These are phyloP conservation scores for Apodospora peruviana DNA, from an alignment of 495 filamentous ascomycete species.

Conservation along the genomic window DNA sequence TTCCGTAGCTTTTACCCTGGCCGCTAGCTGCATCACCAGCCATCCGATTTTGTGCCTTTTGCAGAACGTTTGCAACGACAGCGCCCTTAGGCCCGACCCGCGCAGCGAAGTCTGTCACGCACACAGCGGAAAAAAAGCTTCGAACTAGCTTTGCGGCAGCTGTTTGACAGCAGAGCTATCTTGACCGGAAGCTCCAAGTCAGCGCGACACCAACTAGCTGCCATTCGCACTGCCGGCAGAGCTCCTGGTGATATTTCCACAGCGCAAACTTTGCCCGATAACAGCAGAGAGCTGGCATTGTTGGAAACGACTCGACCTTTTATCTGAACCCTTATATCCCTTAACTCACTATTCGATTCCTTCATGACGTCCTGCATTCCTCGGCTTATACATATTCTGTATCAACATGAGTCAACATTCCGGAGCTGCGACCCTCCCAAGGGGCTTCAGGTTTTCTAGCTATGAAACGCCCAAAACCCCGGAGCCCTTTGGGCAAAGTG, in stretches of 20 bases:
- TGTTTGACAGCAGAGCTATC: background rate
- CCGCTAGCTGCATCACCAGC: constrained; percentile 9
- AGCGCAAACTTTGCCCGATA: too few relatives aligned
- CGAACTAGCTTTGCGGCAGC: background rate
- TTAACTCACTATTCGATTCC: constrained; percentile 4
- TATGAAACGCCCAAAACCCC: constrained; percentile 38
- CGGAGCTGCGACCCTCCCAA: constrained; percentile 34
- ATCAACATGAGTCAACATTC: constrained; percentile 39
- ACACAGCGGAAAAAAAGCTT: background rate
- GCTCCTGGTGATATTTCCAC: background rate
- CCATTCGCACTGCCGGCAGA: background rate
- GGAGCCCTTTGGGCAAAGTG: constrained; percentile 29
- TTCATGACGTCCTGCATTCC: constrained; percentile 26
- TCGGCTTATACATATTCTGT: constrained; percentile 3
- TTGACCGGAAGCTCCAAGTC: background rate
- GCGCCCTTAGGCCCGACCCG: background rate
- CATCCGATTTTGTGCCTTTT: constrained; percentile 17
- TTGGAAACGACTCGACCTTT: constrained; percentile 4
- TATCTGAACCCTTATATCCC: constrained; percentile 7
- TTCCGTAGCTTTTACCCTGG: background rate
- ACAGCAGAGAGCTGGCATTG: too few relatives aligned
- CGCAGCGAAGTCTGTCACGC: background rate
- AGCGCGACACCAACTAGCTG: background rate
- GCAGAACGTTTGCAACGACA: background rate
- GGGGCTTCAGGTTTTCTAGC: constrained; percentile 32